Evolutionary conservation across 2,329 filamentous ascomycete genomes (phyloP).

Genomic region (Daldinia sp.): DNA sequence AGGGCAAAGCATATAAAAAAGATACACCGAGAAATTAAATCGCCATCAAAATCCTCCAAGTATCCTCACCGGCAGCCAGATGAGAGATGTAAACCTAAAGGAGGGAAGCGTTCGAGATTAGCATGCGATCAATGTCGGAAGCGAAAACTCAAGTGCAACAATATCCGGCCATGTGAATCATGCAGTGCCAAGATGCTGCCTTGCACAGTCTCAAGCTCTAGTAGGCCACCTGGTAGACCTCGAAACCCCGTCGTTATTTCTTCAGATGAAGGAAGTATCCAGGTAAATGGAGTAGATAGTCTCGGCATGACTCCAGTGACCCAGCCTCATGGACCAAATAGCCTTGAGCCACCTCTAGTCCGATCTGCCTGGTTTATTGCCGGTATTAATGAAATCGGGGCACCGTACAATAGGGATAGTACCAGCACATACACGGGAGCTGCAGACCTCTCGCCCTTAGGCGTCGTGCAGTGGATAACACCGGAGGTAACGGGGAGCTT

Average conservation of each 20-base stretch:
- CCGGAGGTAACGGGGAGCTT: not conserved
- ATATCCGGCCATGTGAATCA: not conserved
- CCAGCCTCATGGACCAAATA: not conserved
- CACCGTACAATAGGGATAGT: not conserved
- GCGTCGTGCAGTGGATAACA: not conserved
- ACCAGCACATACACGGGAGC: not conserved
- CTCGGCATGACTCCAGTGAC: not conserved
- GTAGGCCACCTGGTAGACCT: constrained; percentile 1
- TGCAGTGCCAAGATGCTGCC: not conserved
- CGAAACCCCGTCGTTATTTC: not conserved
- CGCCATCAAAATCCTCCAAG: not conserved
- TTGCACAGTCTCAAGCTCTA: not conserved
- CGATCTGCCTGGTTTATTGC: not conserved
- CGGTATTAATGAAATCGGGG: not conserved
- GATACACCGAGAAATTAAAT: not conserved
- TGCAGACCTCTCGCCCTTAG: not conserved
- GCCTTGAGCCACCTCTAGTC: not conserved
- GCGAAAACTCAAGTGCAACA: constrained; percentile 2
- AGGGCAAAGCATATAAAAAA: not conserved
- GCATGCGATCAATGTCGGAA: constrained; percentile 9
- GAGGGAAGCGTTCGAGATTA: not conserved
- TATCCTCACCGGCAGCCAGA: not conserved
- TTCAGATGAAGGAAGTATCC: not conserved
- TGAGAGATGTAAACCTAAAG: not conserved
- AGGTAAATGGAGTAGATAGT: not conserved